These are phyloP conservation scores for Arthrobotrys iridis DNA, from an alignment of 2,329 filamentous ascomycete genomes.

Conservation along the genomic window DNA sequence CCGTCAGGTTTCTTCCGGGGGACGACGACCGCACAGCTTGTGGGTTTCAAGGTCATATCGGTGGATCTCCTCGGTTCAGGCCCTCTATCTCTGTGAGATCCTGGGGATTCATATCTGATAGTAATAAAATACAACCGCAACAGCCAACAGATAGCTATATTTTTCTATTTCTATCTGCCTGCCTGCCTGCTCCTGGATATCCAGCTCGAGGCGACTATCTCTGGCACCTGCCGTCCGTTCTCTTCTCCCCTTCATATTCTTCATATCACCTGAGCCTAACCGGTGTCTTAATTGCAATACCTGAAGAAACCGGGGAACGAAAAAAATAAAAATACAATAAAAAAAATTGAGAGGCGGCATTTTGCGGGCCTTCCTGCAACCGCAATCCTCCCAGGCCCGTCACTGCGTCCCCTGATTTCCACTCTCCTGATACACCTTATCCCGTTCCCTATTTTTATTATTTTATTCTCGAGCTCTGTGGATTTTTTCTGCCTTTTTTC, in stretches of 20 bases:
- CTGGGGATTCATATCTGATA: too few species aligned
- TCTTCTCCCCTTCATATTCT: neutral
- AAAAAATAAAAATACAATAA: too few species aligned
- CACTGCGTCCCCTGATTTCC: neutral
- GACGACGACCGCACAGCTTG: too few species aligned
- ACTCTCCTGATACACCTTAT: neutral
- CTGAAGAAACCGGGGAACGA: neutral
- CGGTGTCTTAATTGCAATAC: neutral
- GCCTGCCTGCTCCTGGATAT: slow-evolving; percentile 5
- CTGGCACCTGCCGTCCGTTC: neutral
- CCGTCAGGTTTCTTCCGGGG: too few species aligned
- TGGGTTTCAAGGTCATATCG: too few species aligned
- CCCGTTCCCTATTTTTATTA: neutral
- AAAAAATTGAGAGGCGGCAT: slow-evolving; percentile 48
- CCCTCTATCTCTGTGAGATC: neutral
- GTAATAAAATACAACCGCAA: neutral
- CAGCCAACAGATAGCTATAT: neutral
- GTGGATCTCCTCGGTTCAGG: neutral
- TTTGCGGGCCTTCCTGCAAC: slow-evolving; percentile 36
- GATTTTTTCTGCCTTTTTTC: too few species aligned
- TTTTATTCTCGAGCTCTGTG: too few species aligned
- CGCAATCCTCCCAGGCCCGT: neutral
- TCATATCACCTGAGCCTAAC: neutral
- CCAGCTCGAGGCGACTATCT: neutral
- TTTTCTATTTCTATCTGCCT: too few species aligned